Base-by-base conservation (phyloP, 75 land plant genomes). In the Pinus tabuliformis region DNA sequence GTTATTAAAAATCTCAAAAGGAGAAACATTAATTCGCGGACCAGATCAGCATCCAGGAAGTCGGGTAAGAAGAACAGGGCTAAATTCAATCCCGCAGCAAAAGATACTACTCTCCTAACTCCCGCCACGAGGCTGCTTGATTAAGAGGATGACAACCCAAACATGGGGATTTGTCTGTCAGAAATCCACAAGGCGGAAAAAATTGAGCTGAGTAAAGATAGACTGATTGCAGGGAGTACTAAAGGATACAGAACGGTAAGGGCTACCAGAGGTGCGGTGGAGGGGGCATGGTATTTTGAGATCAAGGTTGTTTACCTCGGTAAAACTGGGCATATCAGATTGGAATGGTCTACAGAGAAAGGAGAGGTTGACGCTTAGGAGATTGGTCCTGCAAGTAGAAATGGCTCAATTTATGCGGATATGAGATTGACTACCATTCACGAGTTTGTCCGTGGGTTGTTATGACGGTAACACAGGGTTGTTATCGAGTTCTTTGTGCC, bases 201-300 rank as follows among this genome's bases (percentile, higher is more conserved):
- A 71, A 93, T 97, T 33, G 99, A 95, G 83, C 77, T 97, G 16
- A 91, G 89, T 49, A 83, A 86, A 22, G 99, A 97, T 70, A 81
- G 91, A 14, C 70, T 94, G 77, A 73, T 82, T 72, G 98, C 98
- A 11, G 89, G 92, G 24, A 92, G 92, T 76, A 76, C 78, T 12
- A 97, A 97, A 62, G 99, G 99, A n/a, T 97, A 95, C 70, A 83
- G 95, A 72, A 97, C 94, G 99, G 95, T 97, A 37, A 82, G 98
- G 66, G 93, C 99, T 3, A 97, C 95, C 6, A 76, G 99, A 26
- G 98, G 99, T 61, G 91, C 94, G 6, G 71, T 52, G 39, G 98
- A 92, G 17, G 99, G 99, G 12, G 99, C 95, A 1, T 97, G 98
- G 99, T 97, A 95, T 78, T 97, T 92, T 70, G 99, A 97, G 62